A percentile compares a stretch with the other conserved stretches of the same genome.
Conservation (phyloP, 148 eudicot species). For the Gaultheria prostrata region DNA sequence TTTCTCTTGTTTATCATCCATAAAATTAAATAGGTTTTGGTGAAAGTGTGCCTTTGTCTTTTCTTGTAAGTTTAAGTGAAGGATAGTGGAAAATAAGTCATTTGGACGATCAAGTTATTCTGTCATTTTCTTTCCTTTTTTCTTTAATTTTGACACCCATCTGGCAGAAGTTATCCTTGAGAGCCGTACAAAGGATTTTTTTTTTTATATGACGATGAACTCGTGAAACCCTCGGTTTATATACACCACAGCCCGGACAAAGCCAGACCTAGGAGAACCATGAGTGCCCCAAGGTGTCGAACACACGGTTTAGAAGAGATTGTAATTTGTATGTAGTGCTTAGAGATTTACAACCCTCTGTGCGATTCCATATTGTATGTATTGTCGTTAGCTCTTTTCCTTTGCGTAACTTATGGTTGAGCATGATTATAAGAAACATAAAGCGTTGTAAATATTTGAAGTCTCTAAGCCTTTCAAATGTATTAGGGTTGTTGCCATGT, state of each 20-base stretch:
- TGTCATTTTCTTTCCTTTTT: no score
- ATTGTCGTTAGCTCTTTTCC: not conserved
- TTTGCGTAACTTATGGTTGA: not conserved
- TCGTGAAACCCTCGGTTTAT: no score
- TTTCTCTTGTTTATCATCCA: not conserved
- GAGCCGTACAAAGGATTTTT: no score
- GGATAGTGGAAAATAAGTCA: not conserved
- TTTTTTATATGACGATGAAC: no score
- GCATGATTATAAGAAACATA: not conserved
- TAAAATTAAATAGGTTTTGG: not conserved
- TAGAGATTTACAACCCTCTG: not conserved
- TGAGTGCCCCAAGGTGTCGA: not conserved
- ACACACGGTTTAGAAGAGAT: not conserved
- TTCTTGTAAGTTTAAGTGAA: not conserved
- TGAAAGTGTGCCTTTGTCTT: not conserved
- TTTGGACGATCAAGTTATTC: no score
- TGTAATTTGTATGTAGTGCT: not conserved
- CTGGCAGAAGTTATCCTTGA: no score
- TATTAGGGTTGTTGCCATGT: not conserved
- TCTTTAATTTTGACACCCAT: no score
- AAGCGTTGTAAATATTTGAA: not conserved
- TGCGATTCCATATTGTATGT: not conserved
- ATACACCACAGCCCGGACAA: no score
- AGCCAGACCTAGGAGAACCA: no score
- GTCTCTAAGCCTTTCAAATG: not conserved